These are phyloP conservation scores for Trametes elegans DNA, from an alignment of 768 basidiomycete genomes.

Conservation along the genomic window DNA sequence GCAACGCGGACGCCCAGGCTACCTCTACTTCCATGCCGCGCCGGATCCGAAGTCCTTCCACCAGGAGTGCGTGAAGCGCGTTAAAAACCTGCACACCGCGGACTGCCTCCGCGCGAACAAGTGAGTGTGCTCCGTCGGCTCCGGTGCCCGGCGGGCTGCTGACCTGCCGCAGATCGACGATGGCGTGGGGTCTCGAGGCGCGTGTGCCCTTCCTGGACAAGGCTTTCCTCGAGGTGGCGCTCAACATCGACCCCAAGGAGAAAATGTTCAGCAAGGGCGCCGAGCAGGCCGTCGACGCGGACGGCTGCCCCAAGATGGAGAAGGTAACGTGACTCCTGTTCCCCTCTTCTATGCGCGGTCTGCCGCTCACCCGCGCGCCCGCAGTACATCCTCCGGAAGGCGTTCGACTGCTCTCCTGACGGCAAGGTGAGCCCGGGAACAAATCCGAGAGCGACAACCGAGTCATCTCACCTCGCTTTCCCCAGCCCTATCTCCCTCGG, in stretches of 20 bases:
- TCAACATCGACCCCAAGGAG: constrained; percentile 84
- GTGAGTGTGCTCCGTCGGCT: constrained; percentile 38
- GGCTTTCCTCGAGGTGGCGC: constrained; percentile 88
- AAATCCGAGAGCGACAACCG: not conserved
- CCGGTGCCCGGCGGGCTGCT: not conserved
- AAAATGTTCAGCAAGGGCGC: constrained; percentile 90
- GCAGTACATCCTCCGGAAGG: constrained; percentile 93
- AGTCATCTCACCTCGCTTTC: constrained; percentile 2
- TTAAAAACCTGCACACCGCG: constrained; percentile 96
- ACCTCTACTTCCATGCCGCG: constrained; percentile 99
- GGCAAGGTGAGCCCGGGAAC: constrained; percentile 51
- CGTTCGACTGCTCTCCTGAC: constrained; percentile 84
- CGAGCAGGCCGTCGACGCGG: constrained; percentile 69
- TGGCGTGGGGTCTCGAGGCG: constrained; percentile 99
- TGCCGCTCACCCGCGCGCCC: constrained; percentile 12
- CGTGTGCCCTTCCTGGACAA: constrained; percentile 99
- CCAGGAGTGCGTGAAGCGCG: constrained; percentile 90
- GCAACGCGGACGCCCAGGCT: constrained; percentile 51
- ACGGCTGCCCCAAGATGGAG: constrained; percentile 92
- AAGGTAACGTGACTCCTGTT: constrained; percentile 54
- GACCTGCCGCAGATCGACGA: constrained; percentile 68
- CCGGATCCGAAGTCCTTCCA: constrained; percentile 88
- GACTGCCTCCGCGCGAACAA: constrained; percentile 99
- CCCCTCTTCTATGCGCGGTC: not conserved
- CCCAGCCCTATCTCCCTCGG: constrained; percentile 85